A percentile compares a stretch with the other conserved stretches of the same genome.
phyloP scores from a whole-genome alignment of 345 rosid genomes.

The Microcos paniculata region DNA sequence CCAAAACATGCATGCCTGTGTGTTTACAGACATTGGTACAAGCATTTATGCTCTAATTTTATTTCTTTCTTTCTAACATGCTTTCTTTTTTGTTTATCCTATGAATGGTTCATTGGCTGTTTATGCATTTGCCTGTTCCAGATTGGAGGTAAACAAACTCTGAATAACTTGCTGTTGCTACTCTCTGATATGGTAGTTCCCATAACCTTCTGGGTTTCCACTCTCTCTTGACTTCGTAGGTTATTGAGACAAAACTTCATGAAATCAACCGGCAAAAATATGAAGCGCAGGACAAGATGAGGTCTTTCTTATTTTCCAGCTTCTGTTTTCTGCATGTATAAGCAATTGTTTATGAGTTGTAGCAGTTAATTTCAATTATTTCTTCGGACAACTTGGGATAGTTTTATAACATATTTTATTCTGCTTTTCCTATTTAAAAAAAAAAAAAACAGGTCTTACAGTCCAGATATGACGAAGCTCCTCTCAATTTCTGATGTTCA shows the following conservation, averaged over 20 bases:
- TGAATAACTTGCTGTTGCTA: background rate
- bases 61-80: background rate
- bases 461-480: slow-evolving; percentile 16
- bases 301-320: slow-evolving; percentile 8
- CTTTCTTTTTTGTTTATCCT: background rate
- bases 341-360: background rate
- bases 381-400: background rate
- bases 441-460: slow-evolving; percentile 22
- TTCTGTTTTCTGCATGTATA: background rate
- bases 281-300: slow-evolving; percentile 19
- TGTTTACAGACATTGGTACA: background rate
- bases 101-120: slow-evolving; percentile 9
- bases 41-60: background rate
- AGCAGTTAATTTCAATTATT: background rate
- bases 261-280: slow-evolving; percentile 15
- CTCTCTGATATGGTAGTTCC: background rate
- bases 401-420: background rate
- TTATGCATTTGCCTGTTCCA: slow-evolving; percentile 13
- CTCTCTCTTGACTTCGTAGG: slow-evolving; percentile 7
- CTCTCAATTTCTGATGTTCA: slow-evolving; percentile 16
- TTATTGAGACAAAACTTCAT: slow-evolving; percentile 25
- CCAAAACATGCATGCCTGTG: background rate
- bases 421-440: background rate
- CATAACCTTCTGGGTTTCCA: background rate
- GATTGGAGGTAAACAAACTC: slow-evolving; percentile 29